Evolutionary conservation across 2,329 filamentous ascomycete genomes (phyloP).

Genomic region (Fusarium decemcellulare): DNA sequence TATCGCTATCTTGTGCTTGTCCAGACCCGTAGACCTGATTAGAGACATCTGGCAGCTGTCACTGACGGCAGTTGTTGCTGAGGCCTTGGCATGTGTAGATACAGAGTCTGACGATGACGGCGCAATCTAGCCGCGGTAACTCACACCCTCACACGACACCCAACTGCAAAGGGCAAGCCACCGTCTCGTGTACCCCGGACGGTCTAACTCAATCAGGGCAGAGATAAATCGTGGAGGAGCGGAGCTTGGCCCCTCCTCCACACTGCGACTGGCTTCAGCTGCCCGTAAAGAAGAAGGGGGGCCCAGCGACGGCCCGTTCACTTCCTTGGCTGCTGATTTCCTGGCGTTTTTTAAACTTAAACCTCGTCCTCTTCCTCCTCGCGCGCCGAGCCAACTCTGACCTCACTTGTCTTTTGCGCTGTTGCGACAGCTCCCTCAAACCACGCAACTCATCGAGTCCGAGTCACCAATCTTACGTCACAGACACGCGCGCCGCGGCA

Average conservation of each 20-base stretch:
- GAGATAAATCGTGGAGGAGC: slow-evolving; percentile 41
- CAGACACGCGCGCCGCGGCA: slow-evolving; percentile 3
- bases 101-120: background rate
- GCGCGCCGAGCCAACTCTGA: background rate
- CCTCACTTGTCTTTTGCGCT: background rate
- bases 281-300: no score
- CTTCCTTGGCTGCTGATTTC: slow-evolving; percentile 24
- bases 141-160: background rate
- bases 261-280: slow-evolving; percentile 10
- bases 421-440: background rate
- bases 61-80: background rate
- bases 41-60: background rate
- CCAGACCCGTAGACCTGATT: background rate
- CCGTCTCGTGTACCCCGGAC: slow-evolving; percentile 34
- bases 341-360: background rate
- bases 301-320: slow-evolving; percentile 24
- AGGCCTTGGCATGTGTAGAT: background rate
- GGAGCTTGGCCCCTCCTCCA: slow-evolving; percentile 28
- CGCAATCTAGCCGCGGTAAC: slow-evolving; percentile 25
- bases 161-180: slow-evolving; percentile 11
- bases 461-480: background rate
- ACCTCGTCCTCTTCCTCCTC: background rate
- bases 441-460: background rate
- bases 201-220: slow-evolving; percentile 33
- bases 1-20: background rate